phyloP scores from a whole-genome alignment of 441 rosid species.

The Breynia disticha region DNA sequence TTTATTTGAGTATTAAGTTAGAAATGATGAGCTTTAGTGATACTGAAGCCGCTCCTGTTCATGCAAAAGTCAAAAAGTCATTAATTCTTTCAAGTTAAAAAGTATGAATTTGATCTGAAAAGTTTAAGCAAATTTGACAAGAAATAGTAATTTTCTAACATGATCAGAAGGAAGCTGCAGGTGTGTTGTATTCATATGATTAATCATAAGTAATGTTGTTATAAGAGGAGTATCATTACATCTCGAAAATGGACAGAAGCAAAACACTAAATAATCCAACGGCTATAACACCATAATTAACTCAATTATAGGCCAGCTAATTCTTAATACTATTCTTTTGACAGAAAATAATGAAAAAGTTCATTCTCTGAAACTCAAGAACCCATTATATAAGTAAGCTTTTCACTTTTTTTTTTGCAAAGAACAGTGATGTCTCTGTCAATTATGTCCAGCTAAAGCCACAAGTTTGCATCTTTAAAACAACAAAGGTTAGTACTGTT shows the following conservation, averaged over 20 bases:
- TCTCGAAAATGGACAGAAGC: conserved; percentile 4
- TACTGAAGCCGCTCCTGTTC: too few species aligned
- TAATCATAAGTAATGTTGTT: background rate
- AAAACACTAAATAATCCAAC: conserved; percentile 15
- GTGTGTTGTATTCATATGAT: conserved; percentile 6
- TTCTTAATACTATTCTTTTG: too few species aligned
- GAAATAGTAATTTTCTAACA: background rate
- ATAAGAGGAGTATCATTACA: background rate
- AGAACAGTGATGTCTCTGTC: conserved; percentile 13
- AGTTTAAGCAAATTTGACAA: too few species aligned
- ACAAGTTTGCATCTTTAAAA: conserved; percentile 4
- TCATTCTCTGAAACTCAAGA: background rate
- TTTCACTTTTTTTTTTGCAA: background rate
- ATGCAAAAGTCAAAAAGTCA: too few species aligned
- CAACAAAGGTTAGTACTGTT: conserved; percentile 16
- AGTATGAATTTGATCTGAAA: too few species aligned
- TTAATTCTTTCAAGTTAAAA: too few species aligned
- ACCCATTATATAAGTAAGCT: background rate
- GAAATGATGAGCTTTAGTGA: too few species aligned
- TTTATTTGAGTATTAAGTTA: too few species aligned
- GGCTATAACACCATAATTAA: conserved; percentile 15
- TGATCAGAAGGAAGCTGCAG: background rate
- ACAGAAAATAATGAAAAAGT: background rate
- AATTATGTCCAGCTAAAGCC: conserved; percentile 6
- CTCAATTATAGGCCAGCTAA: background rate